These are phyloP conservation scores for Venturia oleaginea DNA, from an alignment of 2,329 filamentous ascomycete species.

Conservation along the genomic window DNA sequence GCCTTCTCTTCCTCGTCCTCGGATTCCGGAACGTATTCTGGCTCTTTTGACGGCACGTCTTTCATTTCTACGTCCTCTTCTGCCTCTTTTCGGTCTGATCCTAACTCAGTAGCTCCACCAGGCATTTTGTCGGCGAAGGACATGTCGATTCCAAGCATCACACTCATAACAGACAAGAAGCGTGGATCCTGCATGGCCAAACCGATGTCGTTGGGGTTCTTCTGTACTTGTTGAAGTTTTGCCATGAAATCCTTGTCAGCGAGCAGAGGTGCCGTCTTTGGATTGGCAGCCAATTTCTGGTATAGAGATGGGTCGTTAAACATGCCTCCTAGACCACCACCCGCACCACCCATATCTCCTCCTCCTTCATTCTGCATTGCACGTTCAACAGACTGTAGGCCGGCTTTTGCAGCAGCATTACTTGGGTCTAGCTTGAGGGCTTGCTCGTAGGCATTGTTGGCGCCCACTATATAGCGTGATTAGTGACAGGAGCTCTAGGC, in stretches of 20 bases:
- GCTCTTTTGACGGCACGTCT: constrained; percentile 51
- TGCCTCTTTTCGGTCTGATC: constrained; percentile 36
- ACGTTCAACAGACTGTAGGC: constrained; percentile 73
- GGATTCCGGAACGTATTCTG: constrained; percentile 56
- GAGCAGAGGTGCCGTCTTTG: constrained; percentile 78
- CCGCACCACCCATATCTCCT: constrained; percentile 57
- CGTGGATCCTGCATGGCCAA: constrained; percentile 80
- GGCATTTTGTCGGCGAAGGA: constrained; percentile 44
- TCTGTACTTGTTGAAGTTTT: constrained; percentile 73
- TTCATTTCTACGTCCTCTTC: constrained; percentile 73
- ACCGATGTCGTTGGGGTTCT: constrained; percentile 66
- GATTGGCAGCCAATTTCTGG: constrained; percentile 85
- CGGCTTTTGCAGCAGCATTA: constrained; percentile 88
- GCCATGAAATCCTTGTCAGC: constrained; percentile 81
- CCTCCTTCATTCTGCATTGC: constrained; percentile 72
- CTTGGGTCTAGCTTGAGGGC: constrained; percentile 86
- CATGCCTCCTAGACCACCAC: constrained; percentile 75
- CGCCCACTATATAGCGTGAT: not conserved
- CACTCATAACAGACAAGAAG: constrained; percentile 89
- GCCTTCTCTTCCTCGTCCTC: constrained; percentile 75
- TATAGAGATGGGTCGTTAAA: constrained; percentile 89
- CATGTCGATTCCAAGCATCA: constrained; percentile 91
- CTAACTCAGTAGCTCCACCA: constrained; percentile 25
- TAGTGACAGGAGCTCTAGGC: too few species aligned
- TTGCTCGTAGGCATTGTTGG: constrained; percentile 84